Percentiles rank a stretch among this genome's conserved stretches.
phyloP scores from a whole-genome alignment of 1,284 basidiomycete species.

The Ganoderma boninense region DNA sequence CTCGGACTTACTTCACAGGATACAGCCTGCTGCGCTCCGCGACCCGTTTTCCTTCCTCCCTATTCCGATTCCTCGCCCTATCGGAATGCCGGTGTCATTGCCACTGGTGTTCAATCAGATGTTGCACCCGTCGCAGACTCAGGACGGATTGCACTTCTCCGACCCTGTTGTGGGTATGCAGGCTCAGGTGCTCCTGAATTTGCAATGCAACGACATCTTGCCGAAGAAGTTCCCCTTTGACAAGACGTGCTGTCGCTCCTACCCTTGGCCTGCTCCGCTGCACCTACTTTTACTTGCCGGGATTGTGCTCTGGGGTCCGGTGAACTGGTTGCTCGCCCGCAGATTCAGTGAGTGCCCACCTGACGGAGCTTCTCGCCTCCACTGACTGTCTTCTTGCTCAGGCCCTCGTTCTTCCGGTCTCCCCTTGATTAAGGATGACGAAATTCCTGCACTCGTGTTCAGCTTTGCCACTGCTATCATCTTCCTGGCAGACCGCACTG shows the following conservation, averaged over 20 bases:
- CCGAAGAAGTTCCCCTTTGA: slow-evolving; percentile 76
- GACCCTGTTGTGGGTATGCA: slow-evolving; percentile 72
- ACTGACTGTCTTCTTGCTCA: slow-evolving; percentile 23
- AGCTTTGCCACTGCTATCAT: slow-evolving; percentile 72
- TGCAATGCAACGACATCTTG: slow-evolving; percentile 81
- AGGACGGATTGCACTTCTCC: slow-evolving; percentile 87
- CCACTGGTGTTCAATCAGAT: slow-evolving; percentile 84
- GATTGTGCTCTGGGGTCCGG: slow-evolving; percentile 65
- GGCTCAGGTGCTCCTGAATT: slow-evolving; percentile 82
- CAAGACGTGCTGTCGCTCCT: slow-evolving; percentile 85
- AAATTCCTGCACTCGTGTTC: slow-evolving; percentile 63
- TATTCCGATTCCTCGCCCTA: slow-evolving; percentile 35
- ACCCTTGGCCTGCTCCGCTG: slow-evolving; percentile 70
- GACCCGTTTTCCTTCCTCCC: slow-evolving; percentile 43
- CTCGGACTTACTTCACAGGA: slow-evolving; percentile 78
- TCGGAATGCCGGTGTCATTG: slow-evolving; percentile 56
- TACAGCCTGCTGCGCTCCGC: slow-evolving; percentile 50
- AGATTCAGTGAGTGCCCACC: slow-evolving; percentile 42
- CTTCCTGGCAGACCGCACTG: slow-evolving; percentile 83
- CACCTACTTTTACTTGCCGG: slow-evolving; percentile 67
- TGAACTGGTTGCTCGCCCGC: slow-evolving; percentile 49
- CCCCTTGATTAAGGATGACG: slow-evolving; percentile 49
- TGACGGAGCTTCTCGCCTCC: neutral
- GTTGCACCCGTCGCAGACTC: slow-evolving; percentile 75
- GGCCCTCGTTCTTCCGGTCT: slow-evolving; percentile 40